Percentiles rank a stretch among this genome's conserved stretches.
Conservation (phyloP, 2,329 filamentous ascomycete species). For the Colletotrichum sp. region DNA sequence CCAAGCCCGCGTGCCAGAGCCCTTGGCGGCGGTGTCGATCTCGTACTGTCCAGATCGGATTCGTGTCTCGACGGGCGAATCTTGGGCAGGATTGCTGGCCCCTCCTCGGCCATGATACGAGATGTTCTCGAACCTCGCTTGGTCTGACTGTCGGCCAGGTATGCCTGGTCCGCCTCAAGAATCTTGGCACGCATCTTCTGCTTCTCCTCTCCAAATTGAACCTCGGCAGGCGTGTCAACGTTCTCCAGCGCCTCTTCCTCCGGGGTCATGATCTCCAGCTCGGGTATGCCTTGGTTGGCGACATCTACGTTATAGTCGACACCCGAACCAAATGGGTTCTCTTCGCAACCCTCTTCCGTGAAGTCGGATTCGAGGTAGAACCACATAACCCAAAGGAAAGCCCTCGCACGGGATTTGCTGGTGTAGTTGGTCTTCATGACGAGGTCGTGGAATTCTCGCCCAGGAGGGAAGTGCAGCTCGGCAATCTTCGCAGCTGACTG, state of each 20-base stretch:
- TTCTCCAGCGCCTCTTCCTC: constrained; percentile 74
- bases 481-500: constrained; percentile 90
- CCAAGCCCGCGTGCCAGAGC: constrained; percentile 27
- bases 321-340: constrained; percentile 86
- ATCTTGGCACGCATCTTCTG: constrained; percentile 77
- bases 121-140: constrained; percentile 55
- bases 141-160: constrained; percentile 63
- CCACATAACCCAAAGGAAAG: constrained; percentile 99
- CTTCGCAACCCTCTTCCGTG: constrained; percentile 81
- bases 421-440: constrained; percentile 88
- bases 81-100: constrained; percentile 63
- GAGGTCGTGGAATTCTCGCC: constrained; percentile 92
- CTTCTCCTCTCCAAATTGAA: constrained; percentile 74
- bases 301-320: constrained; percentile 69
- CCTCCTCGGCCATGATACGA: constrained; percentile 51
- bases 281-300: constrained; percentile 72
- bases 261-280: constrained; percentile 66
- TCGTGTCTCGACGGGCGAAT: constrained; percentile 68
- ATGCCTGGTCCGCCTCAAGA: constrained; percentile 75
- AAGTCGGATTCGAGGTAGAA: constrained; percentile 98
- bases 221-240: constrained; percentile 72
- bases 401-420: constrained; percentile 81
- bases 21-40: constrained; percentile 46
- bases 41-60: constrained; percentile 48
- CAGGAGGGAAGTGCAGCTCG: constrained; percentile 85